Conservation (phyloP, 306 rosid genomes). For the Cucumis sativus region Cucumber_9930_V3 NC_026658.2:7046001-7046500, state of each 20-base stretch:
- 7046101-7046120: not conserved
- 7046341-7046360: not conserved
- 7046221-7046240: not conserved
- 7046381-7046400: not conserved
- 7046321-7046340: not conserved
- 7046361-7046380: not conserved
- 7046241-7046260: too few species aligned
- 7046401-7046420: not conserved
- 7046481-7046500: not conserved
- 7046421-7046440: not conserved
- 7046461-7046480: not conserved
- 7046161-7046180: not conserved
- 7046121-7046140: not conserved
- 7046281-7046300: not conserved
- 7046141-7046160: not conserved
- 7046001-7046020: constrained; percentile 22
- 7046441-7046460: not conserved
- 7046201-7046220: not conserved
- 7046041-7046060: not conserved
- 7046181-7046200: not conserved
- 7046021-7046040: not conserved
- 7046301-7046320: not conserved
- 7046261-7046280: not conserved
- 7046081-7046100: not conserved
- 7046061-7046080: not conserved